Evolutionary conservation across 164 flowering plant species (phyloP).

Genomic region (Akebia trifoliata): DNA sequence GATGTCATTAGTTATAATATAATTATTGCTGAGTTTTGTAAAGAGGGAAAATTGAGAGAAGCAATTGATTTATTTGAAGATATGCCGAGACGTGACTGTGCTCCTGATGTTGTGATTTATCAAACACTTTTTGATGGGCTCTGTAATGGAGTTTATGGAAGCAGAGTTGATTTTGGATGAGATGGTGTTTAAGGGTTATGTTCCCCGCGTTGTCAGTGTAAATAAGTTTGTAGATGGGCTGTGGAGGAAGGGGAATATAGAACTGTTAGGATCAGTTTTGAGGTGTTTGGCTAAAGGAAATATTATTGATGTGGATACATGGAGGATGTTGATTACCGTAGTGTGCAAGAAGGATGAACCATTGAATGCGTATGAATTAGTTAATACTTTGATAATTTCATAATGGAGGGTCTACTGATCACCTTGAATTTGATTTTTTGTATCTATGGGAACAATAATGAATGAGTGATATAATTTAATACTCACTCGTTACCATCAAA

Average conservation of each 20-base stretch:
- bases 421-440: no score
- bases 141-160: constrained; percentile 36
- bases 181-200: constrained; percentile 62
- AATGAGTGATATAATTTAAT: no score
- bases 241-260: constrained; percentile 28
- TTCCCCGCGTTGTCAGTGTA: constrained; percentile 32
- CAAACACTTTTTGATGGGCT: constrained; percentile 57
- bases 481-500: constrained; percentile 14
- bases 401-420: background rate
- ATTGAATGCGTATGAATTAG: constrained; percentile 17
- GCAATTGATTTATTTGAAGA: constrained; percentile 63
- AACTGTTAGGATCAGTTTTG: constrained; percentile 32
- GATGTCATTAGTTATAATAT: constrained; percentile 60
- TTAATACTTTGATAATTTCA: constrained; percentile 17
- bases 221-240: constrained; percentile 37
- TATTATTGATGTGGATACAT: constrained; percentile 32
- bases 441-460: no score
- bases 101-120: constrained; percentile 67
- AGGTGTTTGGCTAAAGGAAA: constrained; percentile 32
- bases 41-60: constrained; percentile 48
- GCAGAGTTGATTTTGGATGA: constrained; percentile 64
- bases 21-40: constrained; percentile 44
- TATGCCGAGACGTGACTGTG: constrained; percentile 65
- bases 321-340: constrained; percentile 33
- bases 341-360: constrained; percentile 23